A percentile compares a stretch with the other conserved stretches of the same genome.
These are phyloP conservation scores for Pelargonium citronellum DNA, from an alignment of 441 rosid genomes.

Conservation along the genomic window DNA sequence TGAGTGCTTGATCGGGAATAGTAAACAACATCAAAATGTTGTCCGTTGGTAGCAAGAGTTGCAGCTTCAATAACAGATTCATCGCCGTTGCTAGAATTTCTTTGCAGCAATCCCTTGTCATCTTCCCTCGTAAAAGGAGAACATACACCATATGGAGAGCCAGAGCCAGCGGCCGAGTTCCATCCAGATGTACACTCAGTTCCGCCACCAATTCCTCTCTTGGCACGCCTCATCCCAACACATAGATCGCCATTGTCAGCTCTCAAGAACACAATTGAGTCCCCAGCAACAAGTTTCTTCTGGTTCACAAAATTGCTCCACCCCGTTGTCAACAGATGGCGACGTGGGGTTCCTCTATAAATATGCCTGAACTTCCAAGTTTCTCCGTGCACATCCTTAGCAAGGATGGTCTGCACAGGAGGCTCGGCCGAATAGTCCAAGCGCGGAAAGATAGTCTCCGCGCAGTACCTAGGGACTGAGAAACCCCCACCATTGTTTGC, in stretches of 20 bases:
- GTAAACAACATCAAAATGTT: constrained; percentile 74
- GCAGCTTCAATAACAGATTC: constrained; percentile 82
- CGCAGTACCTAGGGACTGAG: constrained; percentile 94
- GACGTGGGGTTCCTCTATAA: constrained; percentile 87
- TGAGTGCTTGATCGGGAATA: constrained; percentile 78
- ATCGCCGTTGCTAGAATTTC: constrained; percentile 21
- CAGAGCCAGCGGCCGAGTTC: constrained; percentile 34
- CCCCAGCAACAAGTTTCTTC: constrained; percentile 95
- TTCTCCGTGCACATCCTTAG: constrained; percentile 85
- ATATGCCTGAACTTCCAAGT: constrained; percentile 94
- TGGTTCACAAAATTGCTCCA: constrained; percentile 97
- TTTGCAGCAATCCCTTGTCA: constrained; percentile 40
- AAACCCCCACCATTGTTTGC: constrained; percentile 90
- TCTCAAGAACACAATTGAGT: constrained; percentile 83
- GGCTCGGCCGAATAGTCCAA: constrained; percentile 81
- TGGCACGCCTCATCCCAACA: constrained; percentile 82
- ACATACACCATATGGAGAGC: constrained; percentile 39
- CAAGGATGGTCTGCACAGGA: constrained; percentile 87
- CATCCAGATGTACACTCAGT: constrained; percentile 62
- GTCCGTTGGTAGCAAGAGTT: constrained; percentile 51
- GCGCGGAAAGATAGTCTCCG: constrained; percentile 86
- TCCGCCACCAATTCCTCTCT: constrained; percentile 55
- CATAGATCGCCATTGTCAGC: constrained; percentile 82
- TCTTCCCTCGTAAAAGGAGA: constrained; percentile 51
- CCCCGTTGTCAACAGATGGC: constrained; percentile 91